Percentiles rank a stretch among this genome's conserved stretches.
phyloP scores from a whole-genome alignment of 2,329 filamentous ascomycete species.

The Colletotrichum coccodes region DNA sequence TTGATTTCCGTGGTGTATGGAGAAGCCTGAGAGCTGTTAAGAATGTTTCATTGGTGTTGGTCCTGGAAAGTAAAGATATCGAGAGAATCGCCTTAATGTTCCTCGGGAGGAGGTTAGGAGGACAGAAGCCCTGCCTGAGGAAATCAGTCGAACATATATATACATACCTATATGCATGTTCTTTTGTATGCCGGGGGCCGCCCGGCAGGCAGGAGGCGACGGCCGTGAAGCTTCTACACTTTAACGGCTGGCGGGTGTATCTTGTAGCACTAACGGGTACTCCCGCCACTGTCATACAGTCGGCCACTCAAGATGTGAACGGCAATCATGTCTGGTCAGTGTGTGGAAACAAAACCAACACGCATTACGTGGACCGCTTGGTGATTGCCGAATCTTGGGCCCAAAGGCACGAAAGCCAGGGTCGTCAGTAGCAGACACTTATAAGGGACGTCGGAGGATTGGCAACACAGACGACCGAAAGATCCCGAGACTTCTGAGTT shows the following conservation, averaged over 20 bases:
- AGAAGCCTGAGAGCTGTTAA: neutral
- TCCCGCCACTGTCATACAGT: neutral
- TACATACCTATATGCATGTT: neutral
- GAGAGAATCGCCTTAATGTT: neutral
- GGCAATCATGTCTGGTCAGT: no score
- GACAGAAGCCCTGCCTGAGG: neutral
- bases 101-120: neutral
- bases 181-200: neutral
- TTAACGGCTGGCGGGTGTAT: no score
- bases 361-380: neutral
- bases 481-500: no score
- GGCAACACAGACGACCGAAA: neutral
- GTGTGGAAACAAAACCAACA: neutral
- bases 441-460: neutral
- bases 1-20: slow-evolving; percentile 2
- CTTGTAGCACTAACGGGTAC: neutral
- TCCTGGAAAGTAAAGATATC: neutral
- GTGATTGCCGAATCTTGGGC: no score
- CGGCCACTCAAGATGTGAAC: neutral
- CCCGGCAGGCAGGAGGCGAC: neutral
- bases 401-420: neutral
- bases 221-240: neutral
- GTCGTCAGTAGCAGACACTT: no score
- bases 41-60: neutral
- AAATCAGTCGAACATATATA: neutral